phyloP scores from a whole-genome alignment of 768 basidiomycete genomes.

The Boletus vinaceobasis region DNA sequence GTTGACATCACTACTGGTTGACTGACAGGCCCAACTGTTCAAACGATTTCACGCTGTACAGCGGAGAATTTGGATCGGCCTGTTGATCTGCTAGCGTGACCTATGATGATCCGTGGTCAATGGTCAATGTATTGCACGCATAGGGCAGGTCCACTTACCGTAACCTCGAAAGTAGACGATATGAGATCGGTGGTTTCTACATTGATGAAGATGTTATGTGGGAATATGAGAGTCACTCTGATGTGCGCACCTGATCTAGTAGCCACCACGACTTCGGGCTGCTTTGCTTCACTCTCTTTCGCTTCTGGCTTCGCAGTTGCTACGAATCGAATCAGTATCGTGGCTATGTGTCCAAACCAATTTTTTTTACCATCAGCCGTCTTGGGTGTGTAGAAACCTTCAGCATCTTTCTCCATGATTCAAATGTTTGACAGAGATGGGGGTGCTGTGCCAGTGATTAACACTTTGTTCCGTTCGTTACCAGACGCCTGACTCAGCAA shows the following conservation, averaged over 20 bases:
- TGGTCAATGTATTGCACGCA: neutral
- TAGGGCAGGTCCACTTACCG: constrained; percentile 42
- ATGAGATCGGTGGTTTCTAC: constrained; percentile 56
- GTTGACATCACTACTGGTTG: neutral
- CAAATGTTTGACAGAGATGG: constrained; percentile 10
- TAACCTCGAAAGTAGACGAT: constrained; percentile 79
- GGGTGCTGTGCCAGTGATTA: neutral
- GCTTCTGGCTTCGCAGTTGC: constrained; percentile 23
- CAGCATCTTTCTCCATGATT: constrained; percentile 69
- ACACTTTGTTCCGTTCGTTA: neutral
- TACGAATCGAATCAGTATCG: constrained; percentile 9
- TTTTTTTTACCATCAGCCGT: constrained; percentile 37
- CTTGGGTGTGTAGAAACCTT: constrained; percentile 70
- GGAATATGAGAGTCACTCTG: neutral
- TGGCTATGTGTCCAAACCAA: neutral
- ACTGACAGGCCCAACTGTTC: constrained; percentile 93
- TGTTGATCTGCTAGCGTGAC: constrained; percentile 97
- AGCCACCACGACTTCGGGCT: constrained; percentile 17
- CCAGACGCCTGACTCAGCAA: constrained; percentile 23
- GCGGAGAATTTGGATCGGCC: constrained; percentile 90
- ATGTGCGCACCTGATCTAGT: constrained; percentile 22
- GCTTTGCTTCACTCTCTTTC: constrained; percentile 26
- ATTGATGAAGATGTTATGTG: neutral
- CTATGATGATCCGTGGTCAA: constrained; percentile 37
- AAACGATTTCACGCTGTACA: constrained; percentile 91